These are phyloP conservation scores for Trichoderma sp. DNA, from an alignment of 2,329 filamentous ascomycete genomes.

Conservation along the genomic window DNA sequence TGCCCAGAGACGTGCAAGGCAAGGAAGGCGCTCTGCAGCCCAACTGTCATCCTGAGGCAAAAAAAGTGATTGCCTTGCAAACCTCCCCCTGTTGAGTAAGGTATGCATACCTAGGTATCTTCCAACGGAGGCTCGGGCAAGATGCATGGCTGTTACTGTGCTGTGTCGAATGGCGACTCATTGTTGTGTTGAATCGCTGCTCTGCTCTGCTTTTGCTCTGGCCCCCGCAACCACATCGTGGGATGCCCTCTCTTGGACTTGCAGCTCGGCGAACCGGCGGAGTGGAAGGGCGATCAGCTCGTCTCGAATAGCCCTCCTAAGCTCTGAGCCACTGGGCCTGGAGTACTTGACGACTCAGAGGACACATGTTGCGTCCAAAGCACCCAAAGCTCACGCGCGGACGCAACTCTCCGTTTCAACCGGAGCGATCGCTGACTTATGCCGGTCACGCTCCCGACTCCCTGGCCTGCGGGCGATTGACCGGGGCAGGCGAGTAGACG, in stretches of 20 bases:
- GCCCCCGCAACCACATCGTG: neutral
- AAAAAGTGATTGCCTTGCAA: neutral
- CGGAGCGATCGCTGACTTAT: slow-evolving; percentile 5
- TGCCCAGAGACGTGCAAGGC: neutral
- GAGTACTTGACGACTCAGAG: neutral
- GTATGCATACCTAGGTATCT: too few species aligned
- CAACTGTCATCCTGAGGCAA: neutral
- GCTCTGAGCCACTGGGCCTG: neutral
- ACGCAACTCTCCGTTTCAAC: slow-evolving; percentile 14
- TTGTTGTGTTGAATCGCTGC: neutral
- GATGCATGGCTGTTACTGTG: neutral
- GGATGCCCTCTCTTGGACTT: neutral
- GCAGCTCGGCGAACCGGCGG: slow-evolving; percentile 3
- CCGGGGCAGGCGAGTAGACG: slow-evolving; percentile 6
- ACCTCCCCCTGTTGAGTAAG: too few species aligned
- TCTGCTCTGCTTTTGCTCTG: neutral
- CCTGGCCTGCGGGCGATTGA: slow-evolving; percentile 8
- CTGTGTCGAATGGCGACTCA: neutral
- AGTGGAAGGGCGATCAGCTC: slow-evolving; percentile 13
- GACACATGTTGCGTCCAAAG: neutral
- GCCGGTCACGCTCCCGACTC: slow-evolving; percentile 12
- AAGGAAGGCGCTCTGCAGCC: neutral
- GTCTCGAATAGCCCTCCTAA: slow-evolving; percentile 7
- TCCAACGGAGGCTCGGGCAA: neutral
- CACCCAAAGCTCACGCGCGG: neutral